Evolutionary conservation across 2,329 filamentous ascomycete genomes (phyloP).

Genomic region (Cladophialophora exuberans): DNA sequence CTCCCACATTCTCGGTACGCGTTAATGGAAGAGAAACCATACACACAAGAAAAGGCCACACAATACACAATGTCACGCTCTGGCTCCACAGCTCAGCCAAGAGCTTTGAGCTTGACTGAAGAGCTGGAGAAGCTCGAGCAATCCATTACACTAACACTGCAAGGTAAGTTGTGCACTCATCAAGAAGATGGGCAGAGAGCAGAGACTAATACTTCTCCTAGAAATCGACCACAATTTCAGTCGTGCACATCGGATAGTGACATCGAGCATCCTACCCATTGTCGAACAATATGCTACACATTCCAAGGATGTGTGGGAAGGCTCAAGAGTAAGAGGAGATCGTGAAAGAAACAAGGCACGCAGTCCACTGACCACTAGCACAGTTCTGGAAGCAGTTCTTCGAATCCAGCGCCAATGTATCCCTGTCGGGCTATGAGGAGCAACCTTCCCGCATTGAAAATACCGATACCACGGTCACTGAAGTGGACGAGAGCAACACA

Average conservation of each 20-base stretch:
- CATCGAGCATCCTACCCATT: slow-evolving; percentile 85
- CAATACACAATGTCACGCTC: slow-evolving; percentile 25
- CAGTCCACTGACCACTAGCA: neutral
- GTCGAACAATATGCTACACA: slow-evolving; percentile 96
- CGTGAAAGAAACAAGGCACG: neutral
- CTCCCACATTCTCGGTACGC: neutral
- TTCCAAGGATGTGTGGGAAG: slow-evolving; percentile 93
- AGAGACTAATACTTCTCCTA: slow-evolving; percentile 41
- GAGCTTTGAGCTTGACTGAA: slow-evolving; percentile 79
- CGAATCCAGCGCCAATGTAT: slow-evolving; percentile 96
- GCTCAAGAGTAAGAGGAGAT: slow-evolving; percentile 72
- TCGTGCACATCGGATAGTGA: slow-evolving; percentile 93
- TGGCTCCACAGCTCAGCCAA: slow-evolving; percentile 34
- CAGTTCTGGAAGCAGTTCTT: slow-evolving; percentile 99
- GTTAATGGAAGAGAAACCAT: no score
- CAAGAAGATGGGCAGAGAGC: slow-evolving; percentile 16
- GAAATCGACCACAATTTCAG: slow-evolving; percentile 99
- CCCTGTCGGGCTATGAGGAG: slow-evolving; percentile 92
- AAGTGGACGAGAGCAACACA: slow-evolving; percentile 60
- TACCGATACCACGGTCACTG: slow-evolving; percentile 61
- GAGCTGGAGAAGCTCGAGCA: slow-evolving; percentile 96
- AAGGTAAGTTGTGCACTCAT: slow-evolving; percentile 66
- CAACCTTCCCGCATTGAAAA: slow-evolving; percentile 52
- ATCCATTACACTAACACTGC: slow-evolving; percentile 91
- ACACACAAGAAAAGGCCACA: neutral